Percentiles rank a stretch among this genome's conserved stretches.
Conservation (phyloP, 176 grass and related monocot genomes). For the Aegilops tauschii region DNA sequence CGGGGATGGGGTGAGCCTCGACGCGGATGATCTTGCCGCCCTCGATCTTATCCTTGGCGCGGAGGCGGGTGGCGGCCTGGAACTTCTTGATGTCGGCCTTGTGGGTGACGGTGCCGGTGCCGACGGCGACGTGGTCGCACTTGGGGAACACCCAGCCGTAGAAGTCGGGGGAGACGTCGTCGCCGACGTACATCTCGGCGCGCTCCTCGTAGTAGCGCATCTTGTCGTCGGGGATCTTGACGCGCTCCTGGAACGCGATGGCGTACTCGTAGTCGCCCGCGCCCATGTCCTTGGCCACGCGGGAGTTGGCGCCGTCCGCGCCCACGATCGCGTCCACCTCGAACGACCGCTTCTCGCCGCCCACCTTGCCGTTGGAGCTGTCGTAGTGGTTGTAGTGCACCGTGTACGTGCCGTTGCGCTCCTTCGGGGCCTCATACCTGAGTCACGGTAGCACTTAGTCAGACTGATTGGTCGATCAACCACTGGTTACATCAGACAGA, state of each 20-base stretch:
- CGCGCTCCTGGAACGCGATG: constrained; percentile 97
- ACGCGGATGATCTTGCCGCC: constrained; percentile 93
- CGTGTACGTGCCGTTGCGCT: constrained; percentile 58
- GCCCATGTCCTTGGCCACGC: constrained; percentile 93
- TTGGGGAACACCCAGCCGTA: constrained; percentile 99
- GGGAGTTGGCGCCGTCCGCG: constrained; percentile 94
- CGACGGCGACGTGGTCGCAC: constrained; percentile 96
- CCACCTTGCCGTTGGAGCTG: constrained; percentile 42
- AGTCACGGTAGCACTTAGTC: background rate
- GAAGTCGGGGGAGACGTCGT: constrained; percentile 97
- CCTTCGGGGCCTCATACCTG: constrained; percentile 59
- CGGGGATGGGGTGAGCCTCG: constrained; percentile 94
- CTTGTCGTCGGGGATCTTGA: constrained; percentile 83
- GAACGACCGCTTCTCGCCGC: constrained; percentile 59
- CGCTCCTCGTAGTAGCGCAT: constrained; percentile 96
- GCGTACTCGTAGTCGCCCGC: constrained; percentile 97
- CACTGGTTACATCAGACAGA: background rate
- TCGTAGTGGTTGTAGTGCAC: constrained; percentile 88
- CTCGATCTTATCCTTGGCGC: constrained; percentile 96
- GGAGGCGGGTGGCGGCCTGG: constrained; percentile 88
- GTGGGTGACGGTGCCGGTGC: constrained; percentile 95
- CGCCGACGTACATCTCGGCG: constrained; percentile 99
- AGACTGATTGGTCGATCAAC: background rate
- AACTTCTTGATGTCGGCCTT: constrained; percentile 98
- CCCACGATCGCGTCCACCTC: constrained; percentile 94